Evolutionary conservation across 208 protist species (phyloP).

Genomic region (Angomonas deanei): DNA sequence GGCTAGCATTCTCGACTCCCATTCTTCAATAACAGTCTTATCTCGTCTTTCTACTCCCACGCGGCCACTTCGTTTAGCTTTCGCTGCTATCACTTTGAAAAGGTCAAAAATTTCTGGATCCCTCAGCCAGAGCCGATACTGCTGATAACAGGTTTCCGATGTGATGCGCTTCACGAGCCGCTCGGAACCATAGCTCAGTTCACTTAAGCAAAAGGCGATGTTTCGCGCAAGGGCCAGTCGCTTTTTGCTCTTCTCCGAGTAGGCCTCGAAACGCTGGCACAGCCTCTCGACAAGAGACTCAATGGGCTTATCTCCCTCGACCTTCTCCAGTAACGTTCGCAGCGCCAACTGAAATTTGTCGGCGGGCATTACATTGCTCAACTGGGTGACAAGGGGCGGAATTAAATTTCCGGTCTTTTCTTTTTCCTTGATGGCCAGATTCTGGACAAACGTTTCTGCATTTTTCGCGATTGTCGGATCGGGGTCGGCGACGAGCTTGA

Average conservation of each 20-base stretch:
- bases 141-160: constrained; percentile 83
- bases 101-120: constrained; percentile 65
- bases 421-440: constrained; percentile 84
- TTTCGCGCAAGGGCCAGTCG: constrained; percentile 65
- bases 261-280: constrained; percentile 79
- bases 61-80: constrained; percentile 59
- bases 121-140: constrained; percentile 85
- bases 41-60: constrained; percentile 59
- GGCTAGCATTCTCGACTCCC: constrained; percentile 68
- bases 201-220: constrained; percentile 79
- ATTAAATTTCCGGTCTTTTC: constrained; percentile 87
- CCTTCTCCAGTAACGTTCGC: constrained; percentile 75
- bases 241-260: constrained; percentile 69
- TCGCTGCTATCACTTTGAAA: constrained; percentile 74
- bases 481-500: constrained; percentile 84
- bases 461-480: constrained; percentile 80
- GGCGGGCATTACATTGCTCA: constrained; percentile 66
- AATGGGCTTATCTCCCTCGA: constrained; percentile 86
- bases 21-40: constrained; percentile 72
- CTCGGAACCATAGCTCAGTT: constrained; percentile 83
- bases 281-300: constrained; percentile 85
- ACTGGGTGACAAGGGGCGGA: constrained; percentile 70
- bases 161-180: constrained; percentile 61
- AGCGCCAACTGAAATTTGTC: constrained; percentile 86
- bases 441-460: constrained; percentile 85